Base-by-base conservation (phyloP, 1,139 yeast genomes). In the Yarrowia galli region DNA sequence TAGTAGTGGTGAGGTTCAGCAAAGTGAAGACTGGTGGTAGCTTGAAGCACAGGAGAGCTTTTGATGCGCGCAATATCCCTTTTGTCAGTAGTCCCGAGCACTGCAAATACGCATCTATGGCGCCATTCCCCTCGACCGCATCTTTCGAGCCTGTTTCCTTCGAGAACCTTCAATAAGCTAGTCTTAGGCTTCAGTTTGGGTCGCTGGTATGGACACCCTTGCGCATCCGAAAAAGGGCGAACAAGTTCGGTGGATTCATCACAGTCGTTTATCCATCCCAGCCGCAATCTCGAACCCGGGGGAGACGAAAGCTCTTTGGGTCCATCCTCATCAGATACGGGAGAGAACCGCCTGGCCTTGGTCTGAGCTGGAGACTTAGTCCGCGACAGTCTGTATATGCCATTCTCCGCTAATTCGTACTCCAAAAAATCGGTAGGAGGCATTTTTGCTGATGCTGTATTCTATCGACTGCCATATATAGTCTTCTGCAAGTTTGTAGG, bases 81-180 rank as follows among this genome's bases (percentile, higher is more conserved):
- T 16, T 53, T 53, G 18, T 53, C 45, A 2, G 60, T 53, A 1
- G 60, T 18, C 2, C 60, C 60, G 2, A 53, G 60, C 22, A 53
- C 60, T 3, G 60, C 32, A n/a, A 53, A 53, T 2, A 53, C 12
- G 36, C 60, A 36, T 13, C 60, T 36, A 28, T 36, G 32, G 16
- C 60, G 60, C 60, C 60, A 53, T 36, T 53, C 45, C 4, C 45
- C 60, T 16, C 15, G 9, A 0, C 60, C 45, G 23, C 60, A 53
- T n/a, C 60, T 36, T 15, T 53, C 60, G 3, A 53, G 15, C 8
- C 43, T 53, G 9, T n/a, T 9, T n/a, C 45, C 45, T 16, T 53
- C 60, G 2, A 53, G n/a, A 15, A 53, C 60, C n/a, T 8, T 36
- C 1, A 10, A 32, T 3, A 16, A 36, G 35, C 22, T 16, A 2